These are phyloP conservation scores for Coffea humblotiana DNA, from an alignment of 305 asterid species.

Conservation along the genomic window DNA sequence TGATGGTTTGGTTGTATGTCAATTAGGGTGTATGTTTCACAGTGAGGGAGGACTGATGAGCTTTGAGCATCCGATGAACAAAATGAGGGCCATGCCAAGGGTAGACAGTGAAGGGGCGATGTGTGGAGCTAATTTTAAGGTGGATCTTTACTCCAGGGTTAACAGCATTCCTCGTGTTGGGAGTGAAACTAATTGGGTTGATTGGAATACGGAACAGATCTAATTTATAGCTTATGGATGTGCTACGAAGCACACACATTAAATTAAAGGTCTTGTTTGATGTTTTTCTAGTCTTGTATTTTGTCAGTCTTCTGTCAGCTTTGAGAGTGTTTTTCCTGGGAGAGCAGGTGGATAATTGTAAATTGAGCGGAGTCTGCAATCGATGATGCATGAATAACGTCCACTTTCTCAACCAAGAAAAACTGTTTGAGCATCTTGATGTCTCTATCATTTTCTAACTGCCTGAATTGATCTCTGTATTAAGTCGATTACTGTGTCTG, in stretches of 20 bases:
- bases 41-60: constrained; percentile 79
- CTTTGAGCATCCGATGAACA: constrained; percentile 87
- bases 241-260: not conserved
- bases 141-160: constrained; percentile 62
- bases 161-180: constrained; percentile 90
- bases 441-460: not conserved
- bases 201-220: constrained; percentile 33
- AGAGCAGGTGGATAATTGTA: not conserved
- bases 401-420: not conserved
- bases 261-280: not conserved
- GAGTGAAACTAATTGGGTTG: constrained; percentile 71
- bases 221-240: not conserved
- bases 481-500: not conserved
- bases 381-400: not conserved
- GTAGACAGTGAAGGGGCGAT: constrained; percentile 81
- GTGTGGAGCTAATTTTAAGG: constrained; percentile 85
- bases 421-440: not conserved
- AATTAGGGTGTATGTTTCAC: constrained; percentile 72
- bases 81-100: constrained; percentile 76
- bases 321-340: too few species aligned
- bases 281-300: not conserved
- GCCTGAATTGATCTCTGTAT: not conserved
- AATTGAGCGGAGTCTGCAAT: not conserved
- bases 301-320: not conserved
- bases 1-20: not conserved